phyloP scores from a whole-genome alignment of 1,284 basidiomycete genomes.

The Trichosporon inkin region DNA sequence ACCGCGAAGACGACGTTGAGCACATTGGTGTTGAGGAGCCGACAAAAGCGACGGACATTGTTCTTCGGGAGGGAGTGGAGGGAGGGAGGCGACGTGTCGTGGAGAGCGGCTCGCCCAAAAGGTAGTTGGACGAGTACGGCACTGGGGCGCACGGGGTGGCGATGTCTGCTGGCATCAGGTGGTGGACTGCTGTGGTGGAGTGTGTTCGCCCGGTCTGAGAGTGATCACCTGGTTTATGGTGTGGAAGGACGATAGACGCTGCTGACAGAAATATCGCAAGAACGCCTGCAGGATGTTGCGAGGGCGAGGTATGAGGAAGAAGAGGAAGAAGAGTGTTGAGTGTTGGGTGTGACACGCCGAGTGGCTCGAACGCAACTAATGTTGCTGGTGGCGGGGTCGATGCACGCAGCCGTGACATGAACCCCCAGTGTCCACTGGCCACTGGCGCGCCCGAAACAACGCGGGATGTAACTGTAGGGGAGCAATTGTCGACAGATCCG shows the following conservation, averaged over 20 bases:
- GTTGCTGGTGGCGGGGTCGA: no score
- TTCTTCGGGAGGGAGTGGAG: not conserved
- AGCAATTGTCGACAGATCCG: not conserved
- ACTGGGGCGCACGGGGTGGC: not conserved
- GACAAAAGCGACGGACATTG: no score
- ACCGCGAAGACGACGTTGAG: not conserved
- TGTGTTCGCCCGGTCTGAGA: not conserved
- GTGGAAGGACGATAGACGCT: not conserved
- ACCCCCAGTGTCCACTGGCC: not conserved
- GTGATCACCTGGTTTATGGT: not conserved
- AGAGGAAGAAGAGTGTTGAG: no score
- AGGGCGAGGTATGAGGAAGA: no score
- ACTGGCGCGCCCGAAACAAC: not conserved
- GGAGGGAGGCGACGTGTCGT: not conserved
- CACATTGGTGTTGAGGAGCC: not conserved
- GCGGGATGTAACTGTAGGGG: slow-evolving; percentile 8
- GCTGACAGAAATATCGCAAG: not conserved
- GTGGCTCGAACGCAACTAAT: no score
- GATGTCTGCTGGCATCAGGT: not conserved
- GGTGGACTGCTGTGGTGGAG: not conserved
- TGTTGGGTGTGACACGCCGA: no score
- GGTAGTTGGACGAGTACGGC: not conserved
- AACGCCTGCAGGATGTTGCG: not conserved
- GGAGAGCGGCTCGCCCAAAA: not conserved
- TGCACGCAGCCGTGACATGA: not conserved